phyloP scores from a whole-genome alignment of 202 grass and related monocot species.

The Carex arenaria region DNA sequence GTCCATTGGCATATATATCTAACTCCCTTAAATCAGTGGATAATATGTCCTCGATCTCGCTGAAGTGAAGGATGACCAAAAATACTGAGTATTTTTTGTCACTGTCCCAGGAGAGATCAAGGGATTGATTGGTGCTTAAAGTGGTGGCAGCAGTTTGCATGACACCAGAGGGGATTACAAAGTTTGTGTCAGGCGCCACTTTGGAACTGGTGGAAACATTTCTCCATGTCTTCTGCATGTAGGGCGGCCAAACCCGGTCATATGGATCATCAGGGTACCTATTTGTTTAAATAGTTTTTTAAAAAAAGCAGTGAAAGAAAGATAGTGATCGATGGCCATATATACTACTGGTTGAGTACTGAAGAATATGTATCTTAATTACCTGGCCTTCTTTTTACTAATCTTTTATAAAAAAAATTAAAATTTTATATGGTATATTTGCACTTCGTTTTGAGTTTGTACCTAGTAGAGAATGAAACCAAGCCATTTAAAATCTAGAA shows the following conservation, averaged over 20 bases:
- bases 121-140: not conserved
- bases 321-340: not conserved
- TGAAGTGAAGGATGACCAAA: conserved; percentile 34
- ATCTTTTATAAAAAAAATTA: not conserved
- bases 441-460: too few relatives aligned
- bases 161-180: not conserved
- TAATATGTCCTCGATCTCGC: conserved; percentile 24
- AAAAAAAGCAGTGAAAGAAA: not conserved
- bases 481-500: not conserved
- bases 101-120: not conserved
- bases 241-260: conserved; percentile 45
- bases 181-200: not conserved
- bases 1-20: conserved; percentile 7
- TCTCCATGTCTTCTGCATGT: conserved; percentile 9
- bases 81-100: not conserved
- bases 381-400: too few relatives aligned
- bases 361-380: not conserved
- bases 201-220: conserved; percentile 14
- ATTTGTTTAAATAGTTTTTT: not conserved
- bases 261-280: conserved; percentile 34
- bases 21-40: conserved; percentile 19
- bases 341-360: not conserved
- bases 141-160: not conserved
- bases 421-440: not conserved
- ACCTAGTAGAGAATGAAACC: not conserved